Percentiles rank a stretch among this genome's conserved stretches.
phyloP scores from a whole-genome alignment of 225 moss, liverwort and hornwort genomes.

The Straminergon stramineum region DNA sequence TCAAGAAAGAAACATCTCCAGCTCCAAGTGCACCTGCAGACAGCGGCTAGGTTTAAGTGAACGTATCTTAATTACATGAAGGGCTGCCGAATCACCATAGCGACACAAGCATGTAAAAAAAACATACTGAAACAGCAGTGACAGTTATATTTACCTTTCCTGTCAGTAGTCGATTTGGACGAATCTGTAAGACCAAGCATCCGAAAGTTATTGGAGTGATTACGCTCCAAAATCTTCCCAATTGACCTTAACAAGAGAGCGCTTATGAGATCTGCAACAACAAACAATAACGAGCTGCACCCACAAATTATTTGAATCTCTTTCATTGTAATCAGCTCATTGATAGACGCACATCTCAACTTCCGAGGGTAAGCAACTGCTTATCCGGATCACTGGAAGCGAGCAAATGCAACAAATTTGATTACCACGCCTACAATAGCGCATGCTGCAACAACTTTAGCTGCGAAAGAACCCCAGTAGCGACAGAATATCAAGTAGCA shows the following conservation, averaged over 20 bases:
- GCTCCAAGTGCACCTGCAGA: slow-evolving; percentile 27
- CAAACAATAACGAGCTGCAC: slow-evolving; percentile 72
- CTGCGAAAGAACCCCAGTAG: neutral
- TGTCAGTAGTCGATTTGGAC: neutral
- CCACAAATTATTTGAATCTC: slow-evolving; percentile 42
- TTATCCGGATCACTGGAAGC: neutral
- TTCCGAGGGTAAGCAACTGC: neutral
- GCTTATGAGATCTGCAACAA: slow-evolving; percentile 81
- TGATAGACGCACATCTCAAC: neutral
- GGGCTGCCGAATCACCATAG: neutral
- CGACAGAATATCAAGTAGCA: neutral
- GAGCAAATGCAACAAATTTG: neutral
- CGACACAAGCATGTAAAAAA: neutral
- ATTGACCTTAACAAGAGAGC: slow-evolving; percentile 56
- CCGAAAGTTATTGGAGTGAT: slow-evolving; percentile 22
- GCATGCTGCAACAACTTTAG: neutral
- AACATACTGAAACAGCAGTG: neutral
- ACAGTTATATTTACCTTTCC: slow-evolving; percentile 8
- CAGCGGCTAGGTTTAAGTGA: neutral
- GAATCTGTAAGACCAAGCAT: slow-evolving; percentile 24
- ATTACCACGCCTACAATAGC: neutral
- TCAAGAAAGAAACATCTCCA: slow-evolving; percentile 59
- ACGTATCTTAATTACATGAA: neutral
- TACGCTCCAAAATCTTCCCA: slow-evolving; percentile 51
- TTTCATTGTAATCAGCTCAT: slow-evolving; percentile 7